A percentile compares a stretch with the other conserved stretches of the same genome.
These are phyloP conservation scores for Ustanciosporium gigantosporum DNA, from an alignment of 1,284 basidiomycete genomes.

Conservation along the genomic window DNA sequence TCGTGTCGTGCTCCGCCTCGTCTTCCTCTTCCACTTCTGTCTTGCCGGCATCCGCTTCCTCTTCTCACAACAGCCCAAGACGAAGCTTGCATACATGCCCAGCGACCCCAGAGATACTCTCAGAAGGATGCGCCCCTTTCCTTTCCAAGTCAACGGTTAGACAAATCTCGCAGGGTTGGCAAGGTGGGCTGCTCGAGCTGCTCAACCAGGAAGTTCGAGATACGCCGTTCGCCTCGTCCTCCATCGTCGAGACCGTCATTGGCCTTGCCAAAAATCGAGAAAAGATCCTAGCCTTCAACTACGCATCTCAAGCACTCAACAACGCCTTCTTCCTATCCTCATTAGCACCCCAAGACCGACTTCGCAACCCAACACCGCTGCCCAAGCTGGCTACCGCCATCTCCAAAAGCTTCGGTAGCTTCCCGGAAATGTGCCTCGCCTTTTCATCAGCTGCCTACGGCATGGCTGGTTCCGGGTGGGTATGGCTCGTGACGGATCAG, in stretches of 20 bases:
- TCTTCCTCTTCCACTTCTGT: slow-evolving; percentile 9
- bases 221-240: slow-evolving; percentile 68
- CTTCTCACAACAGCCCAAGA: not conserved
- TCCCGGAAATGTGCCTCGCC: slow-evolving; percentile 74
- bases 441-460: slow-evolving; percentile 77
- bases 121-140: slow-evolving; percentile 53
- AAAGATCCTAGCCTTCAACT: slow-evolving; percentile 80
- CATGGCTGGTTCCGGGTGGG: slow-evolving; percentile 77
- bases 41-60: not conserved
- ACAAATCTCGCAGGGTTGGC: slow-evolving; percentile 54
- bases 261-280: slow-evolving; percentile 70
- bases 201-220: slow-evolving; percentile 63
- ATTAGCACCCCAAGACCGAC: slow-evolving; percentile 62
- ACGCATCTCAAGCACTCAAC: slow-evolving; percentile 88
- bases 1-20: slow-evolving; percentile 1
- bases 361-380: slow-evolving; percentile 27
- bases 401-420: slow-evolving; percentile 69
- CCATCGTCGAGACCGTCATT: slow-evolving; percentile 76
- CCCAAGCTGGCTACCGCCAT: slow-evolving; percentile 63
- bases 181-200: slow-evolving; percentile 50
- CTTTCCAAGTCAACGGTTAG: slow-evolving; percentile 44
- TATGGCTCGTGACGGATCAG: slow-evolving; percentile 81
- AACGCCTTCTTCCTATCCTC: slow-evolving; percentile 90
- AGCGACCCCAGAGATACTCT: slow-evolving; percentile 35
- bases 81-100: slow-evolving; percentile 46